Conservation (phyloP, 805 yeast genomes). For the Martiniozyma abietophila region DNA sequence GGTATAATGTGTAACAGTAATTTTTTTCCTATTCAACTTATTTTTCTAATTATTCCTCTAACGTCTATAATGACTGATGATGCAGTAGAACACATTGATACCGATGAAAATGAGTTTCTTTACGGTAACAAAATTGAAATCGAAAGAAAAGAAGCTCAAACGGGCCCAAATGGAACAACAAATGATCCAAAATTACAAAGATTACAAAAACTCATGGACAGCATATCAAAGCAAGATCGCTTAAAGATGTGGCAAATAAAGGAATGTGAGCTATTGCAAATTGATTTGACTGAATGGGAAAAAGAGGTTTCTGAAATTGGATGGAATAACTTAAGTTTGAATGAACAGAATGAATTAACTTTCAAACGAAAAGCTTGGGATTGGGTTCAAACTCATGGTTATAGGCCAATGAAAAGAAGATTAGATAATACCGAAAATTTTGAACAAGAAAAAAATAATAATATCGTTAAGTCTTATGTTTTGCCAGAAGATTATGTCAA, state of each 20-base stretch:
- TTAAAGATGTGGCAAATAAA: constrained; percentile 39
- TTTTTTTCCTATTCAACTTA: too few relatives aligned
- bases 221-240: constrained; percentile 39
- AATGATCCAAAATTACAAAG: too few relatives aligned
- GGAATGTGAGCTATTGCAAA: constrained; percentile 32
- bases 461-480: constrained; percentile 28
- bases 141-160: too few relatives aligned
- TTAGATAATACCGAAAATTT: background rate
- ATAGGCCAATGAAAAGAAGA: background rate
- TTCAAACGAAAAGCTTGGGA: constrained; percentile 41
- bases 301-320: constrained; percentile 41
- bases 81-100: too few relatives aligned
- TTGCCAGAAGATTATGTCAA: constrained; percentile 52
- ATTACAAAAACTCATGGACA: constrained; percentile 25
- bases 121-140: too few relatives aligned
- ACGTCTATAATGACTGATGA: too few relatives aligned
- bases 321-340: constrained; percentile 39
- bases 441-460: constrained; percentile 21
- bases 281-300: constrained; percentile 42
- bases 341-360: constrained; percentile 43
- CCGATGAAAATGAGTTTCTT: too few relatives aligned
- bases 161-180: too few relatives aligned
- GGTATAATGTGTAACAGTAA: too few relatives aligned
- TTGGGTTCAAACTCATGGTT: constrained; percentile 31
- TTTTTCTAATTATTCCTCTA: too few relatives aligned